Conservation (phyloP, 352 stramenopile species). For the Phytophthora boehmeriae region DNA sequence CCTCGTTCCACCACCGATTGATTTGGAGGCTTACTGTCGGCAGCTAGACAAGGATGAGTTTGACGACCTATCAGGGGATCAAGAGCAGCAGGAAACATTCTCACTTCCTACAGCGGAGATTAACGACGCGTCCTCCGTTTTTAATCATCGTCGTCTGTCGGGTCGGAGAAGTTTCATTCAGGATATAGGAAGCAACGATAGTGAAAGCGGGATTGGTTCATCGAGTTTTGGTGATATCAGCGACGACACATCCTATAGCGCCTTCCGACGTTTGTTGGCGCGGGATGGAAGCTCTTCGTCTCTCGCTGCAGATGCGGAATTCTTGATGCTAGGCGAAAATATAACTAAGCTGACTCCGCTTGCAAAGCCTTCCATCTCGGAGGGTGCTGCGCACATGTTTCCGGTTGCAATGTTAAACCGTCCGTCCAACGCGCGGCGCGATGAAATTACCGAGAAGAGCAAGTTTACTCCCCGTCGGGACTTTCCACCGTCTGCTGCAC, state of each 20-base stretch:
- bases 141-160: constrained; percentile 8
- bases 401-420: constrained; percentile 61
- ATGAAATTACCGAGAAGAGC: constrained; percentile 81
- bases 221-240: constrained; percentile 31
- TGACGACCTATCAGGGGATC: constrained; percentile 27
- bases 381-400: constrained; percentile 80
- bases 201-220: constrained; percentile 25
- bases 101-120: constrained; percentile 1
- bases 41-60: constrained; percentile 79
- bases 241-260: constrained; percentile 47
- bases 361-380: constrained; percentile 59
- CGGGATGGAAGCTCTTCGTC: constrained; percentile 36
- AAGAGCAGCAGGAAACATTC: constrained; percentile 12
- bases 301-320: constrained; percentile 34
- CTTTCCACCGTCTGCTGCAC: constrained; percentile 79
- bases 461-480: constrained; percentile 83
- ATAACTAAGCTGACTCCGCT: constrained; percentile 66
- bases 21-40: constrained; percentile 79
- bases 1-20: constrained; percentile 79
- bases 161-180: constrained; percentile 25
- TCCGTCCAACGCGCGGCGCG: constrained; percentile 58
- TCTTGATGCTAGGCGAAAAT: constrained; percentile 63
- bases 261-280: constrained; percentile 49
- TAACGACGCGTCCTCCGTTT: constrained; percentile 17
- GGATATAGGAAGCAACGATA: constrained; percentile 18